Base-by-base conservation (phyloP, 805 yeast species). In the Candida hispaniensis region DNA sequence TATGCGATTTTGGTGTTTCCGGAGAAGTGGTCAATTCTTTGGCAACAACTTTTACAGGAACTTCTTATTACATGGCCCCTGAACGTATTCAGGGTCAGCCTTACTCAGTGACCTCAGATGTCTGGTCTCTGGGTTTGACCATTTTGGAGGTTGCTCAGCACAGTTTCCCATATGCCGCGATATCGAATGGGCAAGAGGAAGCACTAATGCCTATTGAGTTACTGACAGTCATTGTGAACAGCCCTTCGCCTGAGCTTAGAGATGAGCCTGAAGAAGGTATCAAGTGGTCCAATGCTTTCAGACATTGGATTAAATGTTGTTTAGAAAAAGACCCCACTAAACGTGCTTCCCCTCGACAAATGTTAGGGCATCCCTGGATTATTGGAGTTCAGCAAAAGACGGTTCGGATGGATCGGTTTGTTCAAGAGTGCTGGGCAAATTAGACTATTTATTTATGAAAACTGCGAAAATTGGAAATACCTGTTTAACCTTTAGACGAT, bases 31-130 rank as follows among this genome's bases (percentile, higher is more conserved):
- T 88, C 18, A 79, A 91, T 55, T 83, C 95, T 0, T 63, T 91
- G 29, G 97, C 97, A 1, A 82, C 94, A 1, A 91, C 98, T 0
- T 91, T 86, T 52, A 91, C 95, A 0, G 98, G 98, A 2, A 91
- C 98, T 0, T 86, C 94, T 7, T 88, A 82, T 54, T 91, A 91
- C 56, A 91, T 91, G 98, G 97, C 98, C 0, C 98, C 98, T 0
- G 98, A 91, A 56, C 68, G 98, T 47, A 88, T 91, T 34, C 81
- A 81, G 61, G 96, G 95, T 17, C 88, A 83, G 51, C 91, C 95
- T 1, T 91, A 91, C 52, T 79, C 94, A 7, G 95, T 88, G 3
- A 81, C 94, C 4, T 77, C 93, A 48, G 98, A 91, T 54, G 88
- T 91, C 10, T 91, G 98, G 98, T 85, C 96, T 1, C 59, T 91